Evolutionary conservation across 2,329 filamentous ascomycete genomes (phyloP), one percentile per base, ranked within the genome.

Genomic region (Zymoseptoria passerinii): DNA sequence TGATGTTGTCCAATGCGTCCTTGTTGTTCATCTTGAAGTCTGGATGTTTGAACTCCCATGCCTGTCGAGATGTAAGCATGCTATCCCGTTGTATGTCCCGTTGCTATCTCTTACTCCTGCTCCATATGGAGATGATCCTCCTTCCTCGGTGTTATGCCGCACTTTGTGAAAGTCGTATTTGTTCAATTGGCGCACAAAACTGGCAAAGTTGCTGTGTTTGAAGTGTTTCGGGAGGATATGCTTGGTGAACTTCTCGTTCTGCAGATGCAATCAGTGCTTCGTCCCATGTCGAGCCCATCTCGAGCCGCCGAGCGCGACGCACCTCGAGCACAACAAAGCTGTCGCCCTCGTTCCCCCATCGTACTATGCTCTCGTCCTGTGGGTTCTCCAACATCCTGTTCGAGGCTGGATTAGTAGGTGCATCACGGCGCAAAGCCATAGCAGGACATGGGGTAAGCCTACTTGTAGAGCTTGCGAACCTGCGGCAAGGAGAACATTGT

Each of bases 401-500:
- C 35, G 10, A 44, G 29, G 29, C 20, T 27, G 19, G 48, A 53
- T 62, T 52, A 61, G 49, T 52, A 50, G 29, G 29, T 51, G 50
- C 50, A 44, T 44, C 16, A 13, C 35, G 35, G 35, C 54, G 28
- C 28, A n/a, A 9, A 28, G n/a, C 50, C 1, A 9, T 8, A n/a
- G 23, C 7, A 13, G 10, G 23, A 13, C 35, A n/a, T 48, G 48
- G 10, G 44, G 13, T n/a, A 29, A 35, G 75, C 82, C 76, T 86
- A 97, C 92, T 96, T 95, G 82, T 96, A 97, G 65, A 97, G 80
- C 78, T 97, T 97, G 80, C 92, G 91, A 77, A 97, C 92, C 92
- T 96, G 68, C 50, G 67, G 56, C 59, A 48, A 62, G 60, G 48
- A 54, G 40, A 50, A 16, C 16, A 4, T 28, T 55, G 16, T 50